Base-by-base conservation (phyloP, 805 yeast species). In the Tanozyma kutaoensis region DNA sequence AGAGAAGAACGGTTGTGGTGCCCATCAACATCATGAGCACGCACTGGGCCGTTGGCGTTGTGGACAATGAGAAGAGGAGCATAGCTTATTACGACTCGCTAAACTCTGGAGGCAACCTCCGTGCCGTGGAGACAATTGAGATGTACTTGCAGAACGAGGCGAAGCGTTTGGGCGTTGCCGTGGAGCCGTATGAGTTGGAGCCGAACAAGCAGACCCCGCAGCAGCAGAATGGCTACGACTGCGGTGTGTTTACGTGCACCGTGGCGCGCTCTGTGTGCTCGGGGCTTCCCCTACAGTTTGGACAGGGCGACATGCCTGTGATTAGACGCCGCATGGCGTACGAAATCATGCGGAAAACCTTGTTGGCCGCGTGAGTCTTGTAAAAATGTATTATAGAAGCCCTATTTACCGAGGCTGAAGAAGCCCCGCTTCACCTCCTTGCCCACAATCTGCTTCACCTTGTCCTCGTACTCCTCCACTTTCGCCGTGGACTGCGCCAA, bases 201-300 rank as follows among this genome's bases (percentile, higher is more conserved):
- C 47, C 55, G 2, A 42, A 45, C 22, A 28, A 41, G 20, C 39
- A 45, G 14, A 48, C 86, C 23, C 97, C 98, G 1, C 81, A 76
- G 38, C 98, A 91, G 46, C 58, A 63, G 15, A 91, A 91, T 45
- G 96, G 96, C 0, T 81, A 48, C 38, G 98, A 91, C 50, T 91
- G 98, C 57, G 98, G 98, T 6, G 93, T 88, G 2, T 91, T 86
- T 44, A 69, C 93, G 3, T 78, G 96, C 48, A 70, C 85, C 29
- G 76, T 74, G 25, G 81, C 80, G 1, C 66, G 72, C 25, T 74
- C 65, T 24, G 40, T 82, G 23, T 53, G 86, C 0, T 53, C 69
- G 20, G 66, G 60, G 4, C 46, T 48, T 15, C 62, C 61, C 0
- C 50, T 81, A 22, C 43, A 50, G 3, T 88, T 72, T 39, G 45